phyloP scores from a whole-genome alignment of 768 basidiomycete genomes.

The Boletellus emodensis region DNA sequence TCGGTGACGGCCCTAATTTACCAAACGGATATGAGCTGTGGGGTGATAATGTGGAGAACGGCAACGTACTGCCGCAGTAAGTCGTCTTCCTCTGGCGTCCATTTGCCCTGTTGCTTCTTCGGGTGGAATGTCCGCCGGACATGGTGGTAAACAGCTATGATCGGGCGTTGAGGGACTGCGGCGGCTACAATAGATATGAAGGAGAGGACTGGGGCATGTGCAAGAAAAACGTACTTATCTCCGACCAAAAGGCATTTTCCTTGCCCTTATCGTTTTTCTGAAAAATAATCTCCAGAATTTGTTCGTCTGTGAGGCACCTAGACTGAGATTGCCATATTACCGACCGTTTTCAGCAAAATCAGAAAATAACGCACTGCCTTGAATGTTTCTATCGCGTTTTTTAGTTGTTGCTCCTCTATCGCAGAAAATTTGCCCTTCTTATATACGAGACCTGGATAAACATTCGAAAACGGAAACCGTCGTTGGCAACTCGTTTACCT shows the following conservation, averaged over 20 bases:
- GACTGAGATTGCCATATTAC: conserved; percentile 32
- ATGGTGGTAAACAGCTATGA: conserved; percentile 82
- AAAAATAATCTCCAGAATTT: conserved; percentile 64
- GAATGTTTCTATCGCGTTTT: conserved; percentile 60
- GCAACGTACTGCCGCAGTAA: conserved; percentile 54
- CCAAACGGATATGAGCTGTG: conserved; percentile 4
- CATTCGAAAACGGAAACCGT: conserved; percentile 1
- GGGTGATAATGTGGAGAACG: neutral
- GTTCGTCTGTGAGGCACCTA: conserved; percentile 49
- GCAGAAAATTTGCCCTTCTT: conserved; percentile 87
- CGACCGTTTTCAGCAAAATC: neutral
- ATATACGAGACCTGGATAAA: conserved; percentile 64
- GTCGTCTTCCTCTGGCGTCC: conserved; percentile 64
- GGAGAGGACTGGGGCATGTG: neutral
- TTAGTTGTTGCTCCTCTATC: conserved; percentile 66
- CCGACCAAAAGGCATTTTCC: conserved; percentile 73
- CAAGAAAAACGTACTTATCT: conserved; percentile 55
- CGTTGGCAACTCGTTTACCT: conserved; percentile 39
- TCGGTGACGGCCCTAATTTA: conserved; percentile 57
- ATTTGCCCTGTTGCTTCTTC: conserved; percentile 62
- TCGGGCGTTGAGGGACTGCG: conserved; percentile 70
- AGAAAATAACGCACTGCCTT: conserved; percentile 42
- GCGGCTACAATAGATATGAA: conserved; percentile 43
- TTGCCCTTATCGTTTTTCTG: conserved; percentile 57
- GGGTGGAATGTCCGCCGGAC: conserved; percentile 70